Evolutionary conservation across 148 eudicot species (phyloP), one percentile per base, ranked within the genome.

Genomic region (Vaccinium corymbosum): DNA sequence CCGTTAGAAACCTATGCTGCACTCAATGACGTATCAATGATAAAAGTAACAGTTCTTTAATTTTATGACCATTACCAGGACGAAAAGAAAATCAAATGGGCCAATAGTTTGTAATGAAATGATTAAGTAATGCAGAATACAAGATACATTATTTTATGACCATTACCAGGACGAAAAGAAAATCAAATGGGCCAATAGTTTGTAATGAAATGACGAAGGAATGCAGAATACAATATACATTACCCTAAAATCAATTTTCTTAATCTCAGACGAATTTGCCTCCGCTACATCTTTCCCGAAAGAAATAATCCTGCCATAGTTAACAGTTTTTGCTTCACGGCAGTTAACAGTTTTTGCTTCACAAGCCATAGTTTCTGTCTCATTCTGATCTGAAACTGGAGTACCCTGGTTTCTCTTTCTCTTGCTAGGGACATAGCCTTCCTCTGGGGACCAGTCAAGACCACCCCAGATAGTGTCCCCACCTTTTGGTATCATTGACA

Each of bases 401-500:
- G 89, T 88, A 53, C 20, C 85, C 76, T 89, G 89, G 85, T 75
- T 81, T 49, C 84, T 84, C 86, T 87, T 93, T 85, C 83, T 88
- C 89, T 90, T 94, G 81, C 81, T 81, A 56, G 89, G 87, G 80
- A 13, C 48, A 84, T 88, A 92, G 74, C 91, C 94, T 84, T 93
- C 98, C 81, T 97, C 99, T 38, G 99, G 98, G 7, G 98, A 88
- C 97, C 98, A 94, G 82, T 97, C 99, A 88, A 94, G 92, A 85
- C 91, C 93, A 29, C 99, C 99, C 99, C 99, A 97, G 9, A 97
- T 94, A 53, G 94, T 93, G 52, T 97, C 94, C 81, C 99, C 99
- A 73, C 98, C 99, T 89, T 84, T 97, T 76, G 99, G 99, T 85
- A 97, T 83, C 99, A 97, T 97, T 8, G 99, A 97, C 99, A 97